Percentiles rank a stretch among this genome's conserved stretches.
phyloP scores from a whole-genome alignment of 2,329 filamentous ascomycete genomes.

The Orbilia quercus region DNA sequence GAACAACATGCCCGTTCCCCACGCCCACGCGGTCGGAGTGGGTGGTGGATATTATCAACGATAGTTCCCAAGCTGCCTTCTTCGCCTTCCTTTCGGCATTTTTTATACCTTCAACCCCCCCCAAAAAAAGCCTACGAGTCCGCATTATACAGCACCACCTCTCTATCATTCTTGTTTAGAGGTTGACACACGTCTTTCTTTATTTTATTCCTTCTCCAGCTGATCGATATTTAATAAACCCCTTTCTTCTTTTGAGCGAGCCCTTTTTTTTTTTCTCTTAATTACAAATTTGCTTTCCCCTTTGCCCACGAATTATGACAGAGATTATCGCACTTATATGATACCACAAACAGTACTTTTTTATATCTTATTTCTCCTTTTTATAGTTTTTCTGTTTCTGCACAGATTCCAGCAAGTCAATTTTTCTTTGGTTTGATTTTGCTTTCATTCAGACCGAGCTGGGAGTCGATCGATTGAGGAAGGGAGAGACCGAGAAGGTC shows the following conservation, averaged over 20 bases:
- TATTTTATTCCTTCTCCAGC: conserved; percentile 8
- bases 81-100: not conserved
- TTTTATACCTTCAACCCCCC: not conserved
- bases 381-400: conserved; percentile 19
- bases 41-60: conserved; percentile 55
- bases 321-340: conserved; percentile 49
- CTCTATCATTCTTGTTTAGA: conserved; percentile 46
- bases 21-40: conserved; percentile 52
- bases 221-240: conserved; percentile 30
- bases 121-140: not conserved
- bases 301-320: conserved; percentile 53
- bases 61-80: conserved; percentile 16
- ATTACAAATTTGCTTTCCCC: conserved; percentile 39
- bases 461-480: conserved; percentile 3
- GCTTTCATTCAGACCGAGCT: conserved; percentile 7
- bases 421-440: conserved; percentile 14
- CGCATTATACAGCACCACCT: conserved; percentile 26
- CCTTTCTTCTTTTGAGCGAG: conserved; percentile 35
- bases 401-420: conserved; percentile 34
- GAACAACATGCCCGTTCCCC: conserved; percentile 52
- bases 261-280: conserved; percentile 16
- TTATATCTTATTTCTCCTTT: conserved; percentile 4
- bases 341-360: conserved; percentile 55
- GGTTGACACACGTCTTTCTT: conserved; percentile 22
- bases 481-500: not conserved